A percentile compares a stretch with the other conserved stretches of the same genome.
Evolutionary conservation across 192 early-diverging fungal genomes (phyloP).

Genomic region (Coemansia guatemalensis): DNA sequence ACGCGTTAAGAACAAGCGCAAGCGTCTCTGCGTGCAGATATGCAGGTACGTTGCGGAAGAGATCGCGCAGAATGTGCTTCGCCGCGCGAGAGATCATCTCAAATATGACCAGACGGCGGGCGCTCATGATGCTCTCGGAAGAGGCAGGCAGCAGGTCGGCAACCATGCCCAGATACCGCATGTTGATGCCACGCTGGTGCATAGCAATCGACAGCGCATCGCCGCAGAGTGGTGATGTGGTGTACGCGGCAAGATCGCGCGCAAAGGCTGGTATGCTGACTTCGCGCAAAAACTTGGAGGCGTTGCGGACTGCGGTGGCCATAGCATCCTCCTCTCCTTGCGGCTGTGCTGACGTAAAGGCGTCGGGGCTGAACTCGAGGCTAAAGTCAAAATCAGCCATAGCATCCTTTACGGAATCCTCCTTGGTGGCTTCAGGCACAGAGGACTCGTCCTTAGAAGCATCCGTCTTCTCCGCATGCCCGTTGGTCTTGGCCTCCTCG

Average conservation of each 20-base stretch:
- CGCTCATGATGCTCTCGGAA: slow-evolving; percentile 17
- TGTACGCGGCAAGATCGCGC: slow-evolving; percentile 59
- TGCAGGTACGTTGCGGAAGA: slow-evolving; percentile 60
- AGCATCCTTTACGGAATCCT: slow-evolving; percentile 13
- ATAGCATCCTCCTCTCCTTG: slow-evolving; percentile 41
- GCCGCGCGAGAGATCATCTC: slow-evolving; percentile 87
- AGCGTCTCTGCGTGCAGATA: slow-evolving; percentile 63
- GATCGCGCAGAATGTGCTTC: slow-evolving; percentile 80
- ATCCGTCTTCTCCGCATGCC: not conserved
- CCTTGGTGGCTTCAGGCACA: not conserved
- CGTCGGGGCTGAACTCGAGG: slow-evolving; percentile 59
- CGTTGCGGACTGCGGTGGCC: slow-evolving; percentile 67
- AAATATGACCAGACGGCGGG: slow-evolving; percentile 66
- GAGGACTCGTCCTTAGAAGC: not conserved
- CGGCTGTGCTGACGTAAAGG: slow-evolving; percentile 57
- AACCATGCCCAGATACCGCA: slow-evolving; percentile 90
- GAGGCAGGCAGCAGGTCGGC: slow-evolving; percentile 60
- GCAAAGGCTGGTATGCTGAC: slow-evolving; percentile 66
- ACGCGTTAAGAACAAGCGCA: slow-evolving; percentile 80
- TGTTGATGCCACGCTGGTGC: slow-evolving; percentile 96
- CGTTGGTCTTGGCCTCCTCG: slow-evolving; percentile 4
- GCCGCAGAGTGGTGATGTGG: slow-evolving; percentile 74
- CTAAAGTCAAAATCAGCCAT: slow-evolving; percentile 55
- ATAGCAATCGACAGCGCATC: slow-evolving; percentile 73
- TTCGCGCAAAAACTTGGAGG: slow-evolving; percentile 74